phyloP scores from a whole-genome alignment of 1,284 basidiomycete species.

The Moesziomyces globuligerus region DNA sequence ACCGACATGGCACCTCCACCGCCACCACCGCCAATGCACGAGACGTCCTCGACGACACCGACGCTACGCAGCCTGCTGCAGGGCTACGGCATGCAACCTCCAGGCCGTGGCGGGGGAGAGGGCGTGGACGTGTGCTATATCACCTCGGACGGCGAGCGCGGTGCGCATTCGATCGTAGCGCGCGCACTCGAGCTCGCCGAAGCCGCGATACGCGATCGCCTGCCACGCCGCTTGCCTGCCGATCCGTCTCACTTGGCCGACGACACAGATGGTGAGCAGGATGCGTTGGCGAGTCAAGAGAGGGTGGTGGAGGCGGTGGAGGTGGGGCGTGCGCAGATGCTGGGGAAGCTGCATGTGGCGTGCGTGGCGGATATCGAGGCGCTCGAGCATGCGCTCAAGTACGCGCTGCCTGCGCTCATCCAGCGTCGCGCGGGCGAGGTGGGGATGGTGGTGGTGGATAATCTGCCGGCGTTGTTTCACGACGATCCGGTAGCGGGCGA shows the following conservation, averaged over 20 bases:
- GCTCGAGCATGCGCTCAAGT: slow-evolving; percentile 51
- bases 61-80: slow-evolving; percentile 12
- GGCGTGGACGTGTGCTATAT: slow-evolving; percentile 29
- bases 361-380: slow-evolving; percentile 44
- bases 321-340: slow-evolving; percentile 17
- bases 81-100: slow-evolving; percentile 16
- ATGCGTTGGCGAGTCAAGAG: slow-evolving; percentile 2
- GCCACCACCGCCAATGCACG: neutral
- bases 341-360: slow-evolving; percentile 35
- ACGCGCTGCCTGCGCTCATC: slow-evolving; percentile 51
- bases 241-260: neutral
- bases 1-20: neutral
- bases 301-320: slow-evolving; percentile 15
- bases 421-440: slow-evolving; percentile 12
- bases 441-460: slow-evolving; percentile 50
- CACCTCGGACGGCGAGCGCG: slow-evolving; percentile 37
- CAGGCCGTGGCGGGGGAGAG: neutral
- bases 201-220: slow-evolving; percentile 11
- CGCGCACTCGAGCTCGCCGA: slow-evolving; percentile 23
- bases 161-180: slow-evolving; percentile 26
- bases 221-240: slow-evolving; percentile 1
- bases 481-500: slow-evolving; percentile 38
- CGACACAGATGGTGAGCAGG: neutral
- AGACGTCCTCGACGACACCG: neutral
- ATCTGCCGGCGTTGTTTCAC: slow-evolving; percentile 55